A percentile compares a stretch with the other conserved stretches of the same genome.
phyloP scores from a whole-genome alignment of 2,329 filamentous ascomycete species.

The Chrysosporium queenslandicum region DNA sequence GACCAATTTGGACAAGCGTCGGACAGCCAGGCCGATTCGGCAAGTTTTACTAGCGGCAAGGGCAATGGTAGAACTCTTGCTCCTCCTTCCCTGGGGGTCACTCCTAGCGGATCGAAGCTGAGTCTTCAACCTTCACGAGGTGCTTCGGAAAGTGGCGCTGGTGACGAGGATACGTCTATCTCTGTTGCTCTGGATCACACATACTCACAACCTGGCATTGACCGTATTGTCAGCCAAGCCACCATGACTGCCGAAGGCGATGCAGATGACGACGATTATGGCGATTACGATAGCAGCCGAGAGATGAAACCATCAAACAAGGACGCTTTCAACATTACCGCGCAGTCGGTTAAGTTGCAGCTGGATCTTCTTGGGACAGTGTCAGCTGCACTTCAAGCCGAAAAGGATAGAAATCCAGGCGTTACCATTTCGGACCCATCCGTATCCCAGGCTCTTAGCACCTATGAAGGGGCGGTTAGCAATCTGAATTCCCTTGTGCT shows the following conservation, averaged over 20 bases:
- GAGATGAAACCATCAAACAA: slow-evolving; percentile 64
- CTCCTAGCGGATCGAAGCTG: slow-evolving; percentile 36
- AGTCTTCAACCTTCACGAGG: slow-evolving; percentile 42
- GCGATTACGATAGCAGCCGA: slow-evolving; percentile 68
- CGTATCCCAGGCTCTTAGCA: slow-evolving; percentile 64
- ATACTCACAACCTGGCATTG: slow-evolving; percentile 41
- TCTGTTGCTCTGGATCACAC: slow-evolving; percentile 48
- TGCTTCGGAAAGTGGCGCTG: slow-evolving; percentile 39
- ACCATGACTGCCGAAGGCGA: slow-evolving; percentile 50
- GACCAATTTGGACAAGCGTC: slow-evolving; percentile 53
- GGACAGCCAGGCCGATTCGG: slow-evolving; percentile 35
- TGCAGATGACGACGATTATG: slow-evolving; percentile 62
- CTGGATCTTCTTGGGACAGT: slow-evolving; percentile 83
- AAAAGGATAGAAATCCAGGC: slow-evolving; percentile 59
- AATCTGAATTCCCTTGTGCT: slow-evolving; percentile 77
- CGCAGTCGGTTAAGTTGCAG: slow-evolving; percentile 86
- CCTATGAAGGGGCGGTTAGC: slow-evolving; percentile 81
- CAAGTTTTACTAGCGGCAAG: slow-evolving; percentile 24
- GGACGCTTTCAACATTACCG: slow-evolving; percentile 93
- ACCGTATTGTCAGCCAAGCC: slow-evolving; percentile 41
- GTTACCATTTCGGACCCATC: slow-evolving; percentile 66
- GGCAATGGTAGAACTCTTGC: slow-evolving; percentile 31
- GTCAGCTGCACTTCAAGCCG: slow-evolving; percentile 65
- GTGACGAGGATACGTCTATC: slow-evolving; percentile 45
- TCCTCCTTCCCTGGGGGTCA: slow-evolving; percentile 26